Evolutionary conservation across 2,329 filamentous ascomycete species (phyloP), one percentile per base, ranked within the genome.

Genomic region (Hirsutella thompsonii): DNA sequence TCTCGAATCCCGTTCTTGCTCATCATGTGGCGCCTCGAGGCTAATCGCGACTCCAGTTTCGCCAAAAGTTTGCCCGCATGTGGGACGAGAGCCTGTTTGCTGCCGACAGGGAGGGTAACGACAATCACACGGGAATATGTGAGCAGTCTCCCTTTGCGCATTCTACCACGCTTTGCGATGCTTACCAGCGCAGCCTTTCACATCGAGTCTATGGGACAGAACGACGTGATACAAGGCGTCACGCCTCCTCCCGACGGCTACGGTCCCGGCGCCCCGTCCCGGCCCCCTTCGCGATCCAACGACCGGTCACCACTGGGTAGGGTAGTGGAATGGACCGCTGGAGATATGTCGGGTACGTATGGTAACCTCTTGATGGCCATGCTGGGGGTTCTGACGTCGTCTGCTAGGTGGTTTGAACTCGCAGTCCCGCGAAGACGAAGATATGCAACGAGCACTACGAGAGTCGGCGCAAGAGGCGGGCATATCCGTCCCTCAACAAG

Each of bases 251-350:
- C 55, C 11, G 62, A 63, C 30, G 55, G 58, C 36, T 67, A 67
- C 43, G 61, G 59, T 29, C 57, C 59, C 8, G 62, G 61, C 21
- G 69, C 71, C 5, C 72, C 74, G 0, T 79, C 77, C 16, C 67
- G 76, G 42, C 77, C 77, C n/a, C 77, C 77, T 2, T 81, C 77
- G 19, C 63, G 76, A 55, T 64, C 70, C 36, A 72, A 71, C 44
- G 69, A 69, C 47, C 67, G 66, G 50, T 79, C 76, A 28, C 75
- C 76, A 8, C 54, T 78, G 44, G 64, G 68, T 54, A 70, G 61
- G 49, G 59, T 72, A 46, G 59, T 67, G 47, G 68, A 75, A 40
- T 68, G 69, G 60, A 30, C 33, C 26, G 61, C 62, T 42, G 56
- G 58, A 40, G 59, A 64, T 40, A 55, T 59, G 47, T 55, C 65